phyloP scores from a whole-genome alignment of 1,139 yeast species.

The Pichia sp. region DNA sequence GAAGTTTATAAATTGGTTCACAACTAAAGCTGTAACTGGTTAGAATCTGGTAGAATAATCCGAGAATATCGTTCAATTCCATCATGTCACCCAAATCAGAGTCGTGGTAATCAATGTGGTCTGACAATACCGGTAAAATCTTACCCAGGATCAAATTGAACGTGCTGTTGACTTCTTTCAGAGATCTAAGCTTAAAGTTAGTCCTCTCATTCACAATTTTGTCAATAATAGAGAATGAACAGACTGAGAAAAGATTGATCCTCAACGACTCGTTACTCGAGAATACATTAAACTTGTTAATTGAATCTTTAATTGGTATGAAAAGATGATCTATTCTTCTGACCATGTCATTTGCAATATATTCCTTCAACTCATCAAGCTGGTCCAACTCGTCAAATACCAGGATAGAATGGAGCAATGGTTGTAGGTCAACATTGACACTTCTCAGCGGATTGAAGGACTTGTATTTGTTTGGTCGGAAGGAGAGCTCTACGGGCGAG shows the following conservation, averaged over 20 bases:
- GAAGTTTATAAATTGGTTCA: constrained; percentile 56
- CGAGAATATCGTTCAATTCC: constrained; percentile 55
- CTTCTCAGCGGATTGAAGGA: constrained; percentile 45
- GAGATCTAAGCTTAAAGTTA: constrained; percentile 49
- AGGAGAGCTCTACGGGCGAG: constrained; percentile 66
- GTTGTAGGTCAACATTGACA: constrained; percentile 52
- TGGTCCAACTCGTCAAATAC: constrained; percentile 76
- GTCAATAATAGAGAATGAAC: constrained; percentile 78
- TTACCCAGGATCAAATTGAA: constrained; percentile 70
- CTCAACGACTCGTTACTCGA: constrained; percentile 40
- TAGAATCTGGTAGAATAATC: constrained; percentile 71
- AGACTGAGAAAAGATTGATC: constrained; percentile 56
- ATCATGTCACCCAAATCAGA: constrained; percentile 36
- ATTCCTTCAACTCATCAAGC: constrained; percentile 52
- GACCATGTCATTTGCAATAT: constrained; percentile 69
- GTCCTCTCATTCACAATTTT: constrained; percentile 57
- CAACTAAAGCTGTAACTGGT: constrained; percentile 66
- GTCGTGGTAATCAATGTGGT: constrained; percentile 32
- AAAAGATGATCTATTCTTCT: constrained; percentile 70
- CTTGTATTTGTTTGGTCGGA: constrained; percentile 31
- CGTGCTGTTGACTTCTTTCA: constrained; percentile 62
- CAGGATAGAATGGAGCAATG: constrained; percentile 76
- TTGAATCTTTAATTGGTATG: constrained; percentile 35
- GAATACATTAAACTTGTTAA: constrained; percentile 20
- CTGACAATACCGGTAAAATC: constrained; percentile 41